These are phyloP conservation scores for Agapanthus africanus DNA, from an alignment of 106 monocot genomes.

Conservation along the genomic window DNA sequence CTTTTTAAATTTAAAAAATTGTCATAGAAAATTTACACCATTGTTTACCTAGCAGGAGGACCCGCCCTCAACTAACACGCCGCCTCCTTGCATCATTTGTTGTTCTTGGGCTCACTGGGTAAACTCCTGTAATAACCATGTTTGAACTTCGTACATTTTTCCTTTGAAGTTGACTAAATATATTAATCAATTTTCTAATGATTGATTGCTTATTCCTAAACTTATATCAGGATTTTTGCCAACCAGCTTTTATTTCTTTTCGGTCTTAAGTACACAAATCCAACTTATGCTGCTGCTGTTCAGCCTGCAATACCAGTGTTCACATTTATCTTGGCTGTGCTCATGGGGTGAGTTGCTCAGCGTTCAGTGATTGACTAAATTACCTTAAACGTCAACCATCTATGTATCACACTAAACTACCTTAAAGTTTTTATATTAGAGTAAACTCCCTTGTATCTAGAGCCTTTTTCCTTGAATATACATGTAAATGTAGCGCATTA, in stretches of 20 bases:
- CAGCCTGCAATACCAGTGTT: conserved; percentile 89
- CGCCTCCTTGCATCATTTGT: conserved; percentile 57
- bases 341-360: conserved; percentile 36
- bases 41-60: conserved; percentile 31
- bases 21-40: neutral
- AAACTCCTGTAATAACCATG: conserved; percentile 9
- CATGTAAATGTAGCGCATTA: too few species aligned
- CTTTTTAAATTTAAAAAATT: too few species aligned
- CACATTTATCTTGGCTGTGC: conserved; percentile 66
- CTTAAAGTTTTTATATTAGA: neutral
- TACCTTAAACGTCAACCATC: too few species aligned
- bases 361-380: too few species aligned
- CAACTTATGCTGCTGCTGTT: conserved; percentile 72
- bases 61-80: conserved; percentile 34
- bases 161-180: neutral
- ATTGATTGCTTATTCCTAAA: too few species aligned
- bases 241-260: conserved; percentile 87
- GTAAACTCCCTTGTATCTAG: too few species aligned
- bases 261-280: conserved; percentile 80
- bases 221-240: conserved; percentile 60
- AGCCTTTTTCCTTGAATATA: too few species aligned
- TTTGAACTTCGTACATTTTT: neutral
- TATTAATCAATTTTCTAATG: too few species aligned
- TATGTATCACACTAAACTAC: too few species aligned
- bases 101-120: conserved; percentile 86